These are phyloP conservation scores for Xylariales sp. DNA, from an alignment of 2,329 filamentous ascomycete species.

Conservation along the genomic window DNA sequence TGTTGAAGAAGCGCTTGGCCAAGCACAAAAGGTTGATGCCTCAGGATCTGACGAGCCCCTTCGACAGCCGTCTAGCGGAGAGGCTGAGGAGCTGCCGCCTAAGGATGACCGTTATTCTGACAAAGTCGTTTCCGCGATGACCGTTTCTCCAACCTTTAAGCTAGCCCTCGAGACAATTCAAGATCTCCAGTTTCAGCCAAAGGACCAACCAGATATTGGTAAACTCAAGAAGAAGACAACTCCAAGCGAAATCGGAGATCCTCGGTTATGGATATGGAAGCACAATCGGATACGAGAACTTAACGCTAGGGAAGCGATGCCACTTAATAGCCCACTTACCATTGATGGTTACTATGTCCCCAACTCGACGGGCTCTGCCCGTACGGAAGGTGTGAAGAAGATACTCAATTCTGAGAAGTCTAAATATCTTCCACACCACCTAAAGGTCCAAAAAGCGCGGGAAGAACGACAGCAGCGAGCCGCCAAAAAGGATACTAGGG, in stretches of 20 bases:
- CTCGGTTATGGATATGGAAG: constrained; percentile 68
- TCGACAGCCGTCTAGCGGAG: constrained; percentile 44
- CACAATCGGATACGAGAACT: constrained; percentile 67
- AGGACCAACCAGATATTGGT: constrained; percentile 61
- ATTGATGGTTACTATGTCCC: constrained; percentile 82
- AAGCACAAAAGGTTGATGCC: constrained; percentile 52
- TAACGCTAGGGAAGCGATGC: constrained; percentile 56
- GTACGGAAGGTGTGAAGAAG: constrained; percentile 94
- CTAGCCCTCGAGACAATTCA: constrained; percentile 61
- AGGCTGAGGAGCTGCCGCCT: constrained; percentile 48
- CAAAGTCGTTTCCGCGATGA: constrained; percentile 59
- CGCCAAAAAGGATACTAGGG: constrained; percentile 74
- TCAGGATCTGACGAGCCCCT: constrained; percentile 47
- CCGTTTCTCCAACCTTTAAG: constrained; percentile 58
- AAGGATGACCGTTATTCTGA: constrained; percentile 63
- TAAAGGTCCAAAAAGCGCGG: constrained; percentile 91
- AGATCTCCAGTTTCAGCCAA: constrained; percentile 56
- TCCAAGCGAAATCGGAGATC: constrained; percentile 58
- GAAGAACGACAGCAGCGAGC: constrained; percentile 87
- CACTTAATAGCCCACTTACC: constrained; percentile 52
- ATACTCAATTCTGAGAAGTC: constrained; percentile 98
- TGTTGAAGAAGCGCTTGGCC: constrained; percentile 57
- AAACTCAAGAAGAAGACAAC: constrained; percentile 63
- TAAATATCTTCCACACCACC: constrained; percentile 96
- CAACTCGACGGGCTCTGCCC: constrained; percentile 84